Conservation (phyloP, 108 stramenopile genomes). For the Pseudonitzschia pungens region DNA sequence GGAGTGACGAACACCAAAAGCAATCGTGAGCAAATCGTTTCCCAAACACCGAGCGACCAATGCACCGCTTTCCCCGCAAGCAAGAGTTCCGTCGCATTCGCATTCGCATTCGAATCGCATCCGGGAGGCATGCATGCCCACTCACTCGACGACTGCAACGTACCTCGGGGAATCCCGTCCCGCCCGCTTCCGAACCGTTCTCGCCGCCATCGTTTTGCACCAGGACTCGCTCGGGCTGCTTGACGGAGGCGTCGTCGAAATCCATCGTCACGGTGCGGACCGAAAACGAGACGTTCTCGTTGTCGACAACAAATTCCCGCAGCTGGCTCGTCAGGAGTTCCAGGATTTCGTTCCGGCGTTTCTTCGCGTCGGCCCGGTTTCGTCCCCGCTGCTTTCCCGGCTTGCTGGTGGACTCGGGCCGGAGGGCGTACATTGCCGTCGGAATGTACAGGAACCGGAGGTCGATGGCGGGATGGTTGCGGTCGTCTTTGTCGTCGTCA, state of each 20-base stretch:
- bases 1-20: too few species aligned
- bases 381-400: conserved; percentile 89
- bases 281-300: not conserved
- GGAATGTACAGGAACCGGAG: conserved; percentile 82
- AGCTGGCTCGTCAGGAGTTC: conserved; percentile 44
- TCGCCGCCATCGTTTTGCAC: conserved; percentile 14
- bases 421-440: conserved; percentile 86
- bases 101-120: too few species aligned
- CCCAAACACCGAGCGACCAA: too few species aligned
- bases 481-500: not conserved
- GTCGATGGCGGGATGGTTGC: conserved; percentile 10
- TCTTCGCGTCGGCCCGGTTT: conserved; percentile 77
- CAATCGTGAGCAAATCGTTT: too few species aligned
- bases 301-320: not conserved
- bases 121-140: too few species aligned
- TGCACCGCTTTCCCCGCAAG: too few species aligned
- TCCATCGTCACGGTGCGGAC: conserved; percentile 60
- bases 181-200: conserved; percentile 28
- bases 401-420: conserved; percentile 54
- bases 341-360: conserved; percentile 62
- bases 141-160: too few species aligned
- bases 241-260: conserved; percentile 74
- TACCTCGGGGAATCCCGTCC: not conserved
- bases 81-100: too few species aligned
- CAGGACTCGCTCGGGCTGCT: conserved; percentile 48